phyloP scores from a whole-genome alignment of 2,329 filamentous ascomycete genomes.

The Remersonia thermophila region DNA sequence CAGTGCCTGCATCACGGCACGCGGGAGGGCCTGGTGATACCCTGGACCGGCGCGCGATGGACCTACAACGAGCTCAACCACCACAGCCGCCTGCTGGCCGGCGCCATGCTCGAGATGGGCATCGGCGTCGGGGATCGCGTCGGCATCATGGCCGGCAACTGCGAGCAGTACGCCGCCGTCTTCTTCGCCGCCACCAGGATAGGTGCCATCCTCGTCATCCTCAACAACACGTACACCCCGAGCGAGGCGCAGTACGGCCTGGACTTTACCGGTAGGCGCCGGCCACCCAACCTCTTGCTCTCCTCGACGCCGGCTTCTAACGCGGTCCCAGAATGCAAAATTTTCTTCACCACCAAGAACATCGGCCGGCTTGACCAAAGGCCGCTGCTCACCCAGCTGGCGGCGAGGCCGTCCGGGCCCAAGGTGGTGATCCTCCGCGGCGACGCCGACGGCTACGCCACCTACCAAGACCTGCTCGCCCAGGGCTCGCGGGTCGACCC shows the following conservation, averaged over 20 bases:
- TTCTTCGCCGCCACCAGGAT: slow-evolving; percentile 61
- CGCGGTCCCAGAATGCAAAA: slow-evolving; percentile 45
- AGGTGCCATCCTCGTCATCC: slow-evolving; percentile 58
- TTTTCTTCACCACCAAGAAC: slow-evolving; percentile 59
- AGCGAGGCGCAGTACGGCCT: slow-evolving; percentile 61
- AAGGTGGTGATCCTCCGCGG: slow-evolving; percentile 51
- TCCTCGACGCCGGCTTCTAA: background rate
- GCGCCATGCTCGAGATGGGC: slow-evolving; percentile 54
- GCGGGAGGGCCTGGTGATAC: slow-evolving; percentile 58
- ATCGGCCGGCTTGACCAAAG: slow-evolving; percentile 56
- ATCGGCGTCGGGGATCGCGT: slow-evolving; percentile 57
- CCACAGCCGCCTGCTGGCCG: slow-evolving; percentile 48
- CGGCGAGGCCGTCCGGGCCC: slow-evolving; percentile 30
- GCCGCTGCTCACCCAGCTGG: slow-evolving; percentile 43
- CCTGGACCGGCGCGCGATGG: slow-evolving; percentile 66
- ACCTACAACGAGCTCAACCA: slow-evolving; percentile 54
- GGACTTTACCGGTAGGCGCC: slow-evolving; percentile 49
- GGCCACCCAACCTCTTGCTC: background rate
- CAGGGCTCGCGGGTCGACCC: slow-evolving; percentile 36
- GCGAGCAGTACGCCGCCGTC: slow-evolving; percentile 68
- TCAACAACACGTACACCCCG: slow-evolving; percentile 73
- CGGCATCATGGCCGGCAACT: slow-evolving; percentile 65
- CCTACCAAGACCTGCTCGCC: slow-evolving; percentile 46
- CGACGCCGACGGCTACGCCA: slow-evolving; percentile 39
- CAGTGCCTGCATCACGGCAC: slow-evolving; percentile 54